A percentile compares a stretch with the other conserved stretches of the same genome.
Evolutionary conservation across 345 rosid genomes (phyloP).

Genomic region (Garcia nutans): DNA sequence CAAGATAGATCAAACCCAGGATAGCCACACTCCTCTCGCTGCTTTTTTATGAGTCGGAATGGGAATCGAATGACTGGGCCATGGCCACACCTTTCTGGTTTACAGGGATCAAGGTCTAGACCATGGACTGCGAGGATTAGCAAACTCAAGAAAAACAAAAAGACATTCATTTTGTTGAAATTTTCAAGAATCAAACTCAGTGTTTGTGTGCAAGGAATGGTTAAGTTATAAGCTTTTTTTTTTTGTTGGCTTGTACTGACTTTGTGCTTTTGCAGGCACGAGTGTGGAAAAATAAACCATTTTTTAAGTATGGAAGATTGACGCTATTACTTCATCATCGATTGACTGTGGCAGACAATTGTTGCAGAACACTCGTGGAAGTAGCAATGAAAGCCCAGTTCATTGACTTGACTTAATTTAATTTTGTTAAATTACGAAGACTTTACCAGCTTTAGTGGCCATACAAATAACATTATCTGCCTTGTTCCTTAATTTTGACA

Average conservation of each 20-base stretch:
- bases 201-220: not conserved
- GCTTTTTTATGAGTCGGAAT: not conserved
- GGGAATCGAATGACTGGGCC: not conserved
- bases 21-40: not conserved
- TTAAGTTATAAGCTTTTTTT: too few relatives aligned
- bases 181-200: not conserved
- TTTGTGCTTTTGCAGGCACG: too few relatives aligned
- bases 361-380: not conserved
- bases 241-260: not conserved
- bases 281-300: not conserved
- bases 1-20: slow-evolving; percentile 4
- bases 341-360: not conserved
- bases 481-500: too few relatives aligned
- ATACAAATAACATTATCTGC: too few relatives aligned
- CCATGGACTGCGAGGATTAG: not conserved
- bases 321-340: too few relatives aligned
- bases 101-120: not conserved
- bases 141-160: not conserved
- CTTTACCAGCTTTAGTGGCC: too few relatives aligned
- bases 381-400: not conserved
- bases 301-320: too few relatives aligned
- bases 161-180: not conserved
- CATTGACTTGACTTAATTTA: not conserved
- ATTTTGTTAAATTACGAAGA: too few relatives aligned
- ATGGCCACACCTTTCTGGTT: not conserved